Base-by-base conservation (phyloP, 345 rosid genomes). In the Trapa bicornis region DNA sequence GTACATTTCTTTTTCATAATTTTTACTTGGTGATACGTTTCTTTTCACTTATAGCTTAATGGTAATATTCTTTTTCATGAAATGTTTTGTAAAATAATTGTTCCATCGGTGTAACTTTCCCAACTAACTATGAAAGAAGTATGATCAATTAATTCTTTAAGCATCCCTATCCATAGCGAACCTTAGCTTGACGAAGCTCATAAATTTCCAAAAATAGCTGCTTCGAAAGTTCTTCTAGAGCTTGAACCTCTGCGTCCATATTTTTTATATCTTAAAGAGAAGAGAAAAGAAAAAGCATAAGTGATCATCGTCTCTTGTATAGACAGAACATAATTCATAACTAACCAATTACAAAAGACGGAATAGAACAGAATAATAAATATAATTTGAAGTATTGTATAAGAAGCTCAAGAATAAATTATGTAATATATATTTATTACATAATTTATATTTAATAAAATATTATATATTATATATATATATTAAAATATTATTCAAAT, bases 141-240 rank as follows among this genome's bases (percentile, higher is more conserved):
- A n/a, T 54, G 60, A 35, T 0, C 47, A 33, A 53, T 57, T 17
- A 42, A 41, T 64, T 38, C 66, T 64, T 17, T 5, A 38, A 64
- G 17, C n/a, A 64, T 38, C 32, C 3, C 32, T 16, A 64, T 39
- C 45, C 42, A 38, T 32, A 17, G 50, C 32, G 33, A 74, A 91
- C 97, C 96, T 91, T 94, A 72, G 99, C 92, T 72, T 91, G 97
- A 71, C 89, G 96, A 79, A 94, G 97, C 83, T 94, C 99, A 76
- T 87, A 94, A 52, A 94, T 91, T 79, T 94, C 99, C 84, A 94
- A 73, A 81, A 94, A 94, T 37, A 94, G 83, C 78, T 94, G 99
- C 87, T 91, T 94, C 37, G 99, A 94, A 37, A 94, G 89, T 80
- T 91, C 99, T 72, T 91, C 99, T 64, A 91, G 80, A 64, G 88